Base-by-base conservation (phyloP, 2,329 filamentous ascomycete species). In the Fusarium oxysporum region DNA sequence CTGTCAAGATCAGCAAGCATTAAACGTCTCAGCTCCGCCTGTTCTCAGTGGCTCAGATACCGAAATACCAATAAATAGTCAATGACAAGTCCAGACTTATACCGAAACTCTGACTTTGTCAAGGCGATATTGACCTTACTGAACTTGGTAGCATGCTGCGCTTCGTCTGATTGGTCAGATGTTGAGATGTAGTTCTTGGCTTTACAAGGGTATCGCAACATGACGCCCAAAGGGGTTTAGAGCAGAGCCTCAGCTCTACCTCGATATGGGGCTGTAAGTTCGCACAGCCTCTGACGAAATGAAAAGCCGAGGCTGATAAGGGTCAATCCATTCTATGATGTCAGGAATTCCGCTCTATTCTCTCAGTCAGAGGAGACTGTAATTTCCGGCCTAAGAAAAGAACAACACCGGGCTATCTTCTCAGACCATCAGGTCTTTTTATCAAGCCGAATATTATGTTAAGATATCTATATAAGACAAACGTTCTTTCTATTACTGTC, bases 161-260 rank as follows among this genome's bases (percentile, higher is more conserved):
- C 53, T 55, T 13, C 9, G 14, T 56, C 8, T 54, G 30, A 65
- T 69, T 69, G 65, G 66, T 25, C 38, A 23, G 16, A 10, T 35
- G 6, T 8, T 3, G 47, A 47, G 14, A 25, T 25, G 33, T 19
- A 28, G 37, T 23, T 47, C 37, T 38, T 51, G 35, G 17, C 33
- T 16, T 12, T 38, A 4, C 56, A 50, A 43, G 50, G 66, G 58
- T 57, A 57, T 47, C 66, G 66, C 58, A 28, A 35, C 30, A 70
- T 69, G n/a, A 59, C 17, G 35, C 66, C 43, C 12, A 12, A 65
- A 70, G 6, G 11, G 12, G 66, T 48, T 43, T 69, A 69, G 63
- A 41, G 17, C 8, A 48, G 30, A 55, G 7, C 21, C 28, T 68
- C 50, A 69, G 57, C 44, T 64, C 14, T 19, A 16, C 13, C 14